Percentiles rank a stretch among this genome's conserved stretches.
Evolutionary conservation across 169 alveolate species (phyloP).

Genomic region (Plasmodium inui): DNA sequence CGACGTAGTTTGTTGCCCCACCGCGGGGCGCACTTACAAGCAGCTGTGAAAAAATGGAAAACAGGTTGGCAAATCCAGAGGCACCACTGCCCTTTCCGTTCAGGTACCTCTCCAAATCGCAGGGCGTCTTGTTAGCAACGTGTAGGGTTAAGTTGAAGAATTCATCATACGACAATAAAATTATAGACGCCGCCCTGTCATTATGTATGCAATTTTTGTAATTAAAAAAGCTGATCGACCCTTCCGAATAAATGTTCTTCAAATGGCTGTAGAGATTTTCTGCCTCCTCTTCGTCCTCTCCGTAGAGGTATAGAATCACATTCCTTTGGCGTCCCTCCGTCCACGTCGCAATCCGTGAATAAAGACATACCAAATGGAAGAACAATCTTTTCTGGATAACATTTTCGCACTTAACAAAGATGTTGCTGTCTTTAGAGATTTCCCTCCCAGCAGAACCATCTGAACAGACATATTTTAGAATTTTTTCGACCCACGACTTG

Average conservation of each 20-base stretch:
- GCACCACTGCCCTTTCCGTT: neutral
- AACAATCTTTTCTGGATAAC: constrained; percentile 22
- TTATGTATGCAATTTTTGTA: constrained; percentile 46
- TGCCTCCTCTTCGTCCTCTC: constrained; percentile 28
- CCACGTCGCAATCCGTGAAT: neutral
- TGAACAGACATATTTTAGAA: neutral
- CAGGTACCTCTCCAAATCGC: constrained; percentile 7
- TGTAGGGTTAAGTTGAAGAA: constrained; percentile 13
- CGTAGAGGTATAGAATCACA: constrained; percentile 22
- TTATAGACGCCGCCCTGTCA: constrained; percentile 25
- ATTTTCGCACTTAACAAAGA: constrained; percentile 46
- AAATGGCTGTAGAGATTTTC: constrained; percentile 47
- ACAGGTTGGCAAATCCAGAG: neutral
- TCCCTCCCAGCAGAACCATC: neutral
- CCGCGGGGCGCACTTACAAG: neutral
- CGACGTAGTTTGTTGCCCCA: neutral
- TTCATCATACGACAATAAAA: constrained; percentile 56
- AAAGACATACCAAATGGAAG: constrained; percentile 50
- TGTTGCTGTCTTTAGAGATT: constrained; percentile 1
- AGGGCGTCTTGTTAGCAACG: neutral
- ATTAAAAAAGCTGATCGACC: constrained; percentile 26
- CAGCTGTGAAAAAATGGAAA: neutral
- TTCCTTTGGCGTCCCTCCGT: neutral
- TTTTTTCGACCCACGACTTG: constrained; percentile 5
- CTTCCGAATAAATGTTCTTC: constrained; percentile 20